Conservation (phyloP, 495 filamentous ascomycete genomes). For the Penicillium odoratum region DNA sequence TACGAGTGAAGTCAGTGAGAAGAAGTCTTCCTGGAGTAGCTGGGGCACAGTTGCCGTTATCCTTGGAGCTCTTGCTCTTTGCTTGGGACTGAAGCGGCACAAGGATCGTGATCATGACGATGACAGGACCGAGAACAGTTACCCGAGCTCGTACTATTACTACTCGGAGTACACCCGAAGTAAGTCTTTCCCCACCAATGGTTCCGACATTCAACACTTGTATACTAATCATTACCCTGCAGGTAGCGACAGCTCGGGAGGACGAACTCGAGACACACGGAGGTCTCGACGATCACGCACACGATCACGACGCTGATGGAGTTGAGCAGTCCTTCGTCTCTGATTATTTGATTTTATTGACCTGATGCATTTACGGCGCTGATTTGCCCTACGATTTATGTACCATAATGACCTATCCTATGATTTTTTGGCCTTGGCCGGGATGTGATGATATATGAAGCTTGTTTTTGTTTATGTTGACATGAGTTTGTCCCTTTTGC, state of each 20-base stretch:
- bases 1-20: slow-evolving; percentile 40
- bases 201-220: neutral
- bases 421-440: slow-evolving; percentile 13
- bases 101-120: slow-evolving; percentile 51
- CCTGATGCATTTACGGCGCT: slow-evolving; percentile 34
- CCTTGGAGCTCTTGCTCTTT: slow-evolving; percentile 64
- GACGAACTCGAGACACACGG: slow-evolving; percentile 48
- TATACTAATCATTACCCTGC: slow-evolving; percentile 18
- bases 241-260: slow-evolving; percentile 53
- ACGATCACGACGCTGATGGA: slow-evolving; percentile 32
- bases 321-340: slow-evolving; percentile 1
- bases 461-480: slow-evolving; percentile 22
- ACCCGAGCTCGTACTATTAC: slow-evolving; percentile 48
- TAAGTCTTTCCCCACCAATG: slow-evolving; percentile 27
- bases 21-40: slow-evolving; percentile 60
- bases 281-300: slow-evolving; percentile 42
- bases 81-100: slow-evolving; percentile 73
- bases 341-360: neutral
- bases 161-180: slow-evolving; percentile 49
- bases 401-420: slow-evolving; percentile 37
- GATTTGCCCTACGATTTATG: slow-evolving; percentile 26
- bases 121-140: slow-evolving; percentile 45
- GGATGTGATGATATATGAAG: neutral
- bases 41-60: slow-evolving; percentile 58
- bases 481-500: slow-evolving; percentile 14